phyloP scores from a whole-genome alignment of 2,329 filamentous ascomycete species.

The Tympanopsis confertula region DNA sequence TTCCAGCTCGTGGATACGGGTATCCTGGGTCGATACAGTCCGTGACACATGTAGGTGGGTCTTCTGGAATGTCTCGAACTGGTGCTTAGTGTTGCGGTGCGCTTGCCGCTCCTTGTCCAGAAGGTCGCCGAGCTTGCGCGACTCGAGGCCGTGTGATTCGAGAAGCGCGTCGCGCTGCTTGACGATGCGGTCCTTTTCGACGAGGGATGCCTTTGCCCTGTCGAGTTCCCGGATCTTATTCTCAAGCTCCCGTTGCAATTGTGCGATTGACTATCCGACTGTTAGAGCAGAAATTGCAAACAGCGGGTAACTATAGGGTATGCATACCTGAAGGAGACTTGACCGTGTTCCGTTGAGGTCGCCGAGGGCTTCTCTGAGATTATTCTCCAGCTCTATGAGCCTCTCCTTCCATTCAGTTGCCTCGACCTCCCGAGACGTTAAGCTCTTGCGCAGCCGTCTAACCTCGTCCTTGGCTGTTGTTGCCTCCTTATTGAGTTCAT shows the following conservation, averaged over 20 bases:
- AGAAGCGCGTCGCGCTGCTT: conserved; percentile 80
- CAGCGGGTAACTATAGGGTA: too few relatives aligned
- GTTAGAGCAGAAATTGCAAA: too few relatives aligned
- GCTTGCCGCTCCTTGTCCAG: conserved; percentile 81
- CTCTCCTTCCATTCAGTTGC: conserved; percentile 84
- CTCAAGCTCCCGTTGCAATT: conserved; percentile 79
- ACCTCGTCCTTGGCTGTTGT: conserved; percentile 76
- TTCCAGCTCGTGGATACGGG: conserved; percentile 77
- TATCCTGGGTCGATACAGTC: conserved; percentile 74
- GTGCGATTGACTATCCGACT: conserved; percentile 57
- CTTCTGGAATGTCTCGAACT: conserved; percentile 80
- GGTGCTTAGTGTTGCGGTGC: conserved; percentile 75
- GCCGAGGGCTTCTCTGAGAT: conserved; percentile 74
- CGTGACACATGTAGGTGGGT: conserved; percentile 76
- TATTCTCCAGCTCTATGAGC: conserved; percentile 79
- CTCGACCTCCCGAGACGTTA: conserved; percentile 77
- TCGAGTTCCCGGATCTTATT: conserved; percentile 75
- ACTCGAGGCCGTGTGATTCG: conserved; percentile 79
- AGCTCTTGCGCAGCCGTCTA: conserved; percentile 67
- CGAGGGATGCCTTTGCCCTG: conserved; percentile 60
- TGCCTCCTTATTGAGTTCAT: conserved; percentile 79
- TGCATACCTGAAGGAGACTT: conserved; percentile 64
- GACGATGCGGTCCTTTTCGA: conserved; percentile 85
- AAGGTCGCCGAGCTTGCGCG: conserved; percentile 70
- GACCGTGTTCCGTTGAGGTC: conserved; percentile 78